A percentile compares a stretch with the other conserved stretches of the same genome.
phyloP scores from a whole-genome alignment of 768 basidiomycete genomes.

The Sarcodon sp. region DNA sequence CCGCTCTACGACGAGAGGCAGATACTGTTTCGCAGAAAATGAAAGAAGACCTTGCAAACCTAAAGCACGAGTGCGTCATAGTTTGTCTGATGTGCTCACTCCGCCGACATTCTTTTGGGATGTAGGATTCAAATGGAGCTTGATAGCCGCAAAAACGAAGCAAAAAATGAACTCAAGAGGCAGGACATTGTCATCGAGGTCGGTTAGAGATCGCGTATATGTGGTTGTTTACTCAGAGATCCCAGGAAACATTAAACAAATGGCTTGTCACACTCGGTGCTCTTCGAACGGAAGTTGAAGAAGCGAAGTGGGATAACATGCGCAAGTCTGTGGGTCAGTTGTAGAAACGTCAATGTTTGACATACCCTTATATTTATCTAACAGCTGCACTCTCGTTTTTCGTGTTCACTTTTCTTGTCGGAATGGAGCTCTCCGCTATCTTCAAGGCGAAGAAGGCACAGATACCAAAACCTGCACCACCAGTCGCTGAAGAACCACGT shows the following conservation, averaged over 20 bases:
- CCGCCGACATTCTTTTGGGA: conserved; percentile 2
- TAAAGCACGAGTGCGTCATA: conserved; percentile 81
- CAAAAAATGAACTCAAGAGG: conserved; percentile 69
- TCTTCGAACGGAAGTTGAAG: conserved; percentile 69
- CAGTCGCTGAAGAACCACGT: neutral
- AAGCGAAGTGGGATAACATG: conserved; percentile 85
- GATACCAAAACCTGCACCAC: conserved; percentile 13
- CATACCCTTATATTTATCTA: neutral
- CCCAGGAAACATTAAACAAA: conserved; percentile 64
- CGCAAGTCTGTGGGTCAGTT: conserved; percentile 64
- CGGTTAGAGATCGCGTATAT: conserved; percentile 3
- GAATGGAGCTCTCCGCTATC: conserved; percentile 46
- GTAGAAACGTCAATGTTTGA: neutral
- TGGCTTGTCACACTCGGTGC: conserved; percentile 65
- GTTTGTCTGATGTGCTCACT: neutral
- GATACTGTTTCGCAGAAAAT: conserved; percentile 80
- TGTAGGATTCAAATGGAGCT: conserved; percentile 91
- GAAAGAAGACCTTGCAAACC: conserved; percentile 80
- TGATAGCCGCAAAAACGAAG: conserved; percentile 87
- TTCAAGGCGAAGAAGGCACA: conserved; percentile 22
- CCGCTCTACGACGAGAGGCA: conserved; percentile 76
- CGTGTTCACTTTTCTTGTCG: conserved; percentile 52
- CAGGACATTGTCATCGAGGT: conserved; percentile 83
- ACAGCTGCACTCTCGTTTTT: conserved; percentile 54
- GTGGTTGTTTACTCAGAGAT: neutral